Base-by-base conservation (phyloP, 2,329 filamentous ascomycete species). In the Botrytis tulipae region DNA sequence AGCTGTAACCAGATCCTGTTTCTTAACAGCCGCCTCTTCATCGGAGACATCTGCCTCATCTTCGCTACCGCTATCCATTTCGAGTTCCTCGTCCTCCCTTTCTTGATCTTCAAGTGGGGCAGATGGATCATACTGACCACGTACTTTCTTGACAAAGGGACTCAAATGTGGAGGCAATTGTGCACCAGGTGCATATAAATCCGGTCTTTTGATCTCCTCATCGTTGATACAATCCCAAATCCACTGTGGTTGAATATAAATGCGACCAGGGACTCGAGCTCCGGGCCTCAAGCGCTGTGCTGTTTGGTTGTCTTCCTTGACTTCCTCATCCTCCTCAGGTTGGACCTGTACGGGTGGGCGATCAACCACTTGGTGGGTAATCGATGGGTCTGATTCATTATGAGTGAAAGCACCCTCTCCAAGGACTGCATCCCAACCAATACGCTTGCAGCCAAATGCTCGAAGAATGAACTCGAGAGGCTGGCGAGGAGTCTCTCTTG, bases 171-270 rank as follows among this genome's bases (percentile, higher is more conserved):
- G 96, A 35, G 96, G 96, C 46, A 99, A 86, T 77, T 93, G 91
- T 29, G 95, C 92, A 29, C 96, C 96, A 2, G 96, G 96, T 0
- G 92, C 93, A 80, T 99, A 99, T 51, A 95, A 84, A 80, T 98
- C 94, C 46, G 95, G 90, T 77, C 92, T 88, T 82, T 98, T 91
- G 73, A 99, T 85, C 83, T 95, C 94, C 76, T 94, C 93, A 63
- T 96, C 93, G 82, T 99, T 99, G 82, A 97, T 85, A 79, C 93
- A 95, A 81, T 99, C 96, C 96, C 96, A 99, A 6, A 99, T 90
- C 95, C 97, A 99, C 82, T 99, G 96, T 32, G 96, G 96, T 84
- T 99, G 96, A 73, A 99, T 85, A 79, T 99, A 99, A 76, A 90
- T 94, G 77, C 96, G 89, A 51, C 95, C 95, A n/a, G 95, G 94